Conservation (phyloP, 163 green algal genomes). For the Coccomyxa subellipsoidea region DNA sequence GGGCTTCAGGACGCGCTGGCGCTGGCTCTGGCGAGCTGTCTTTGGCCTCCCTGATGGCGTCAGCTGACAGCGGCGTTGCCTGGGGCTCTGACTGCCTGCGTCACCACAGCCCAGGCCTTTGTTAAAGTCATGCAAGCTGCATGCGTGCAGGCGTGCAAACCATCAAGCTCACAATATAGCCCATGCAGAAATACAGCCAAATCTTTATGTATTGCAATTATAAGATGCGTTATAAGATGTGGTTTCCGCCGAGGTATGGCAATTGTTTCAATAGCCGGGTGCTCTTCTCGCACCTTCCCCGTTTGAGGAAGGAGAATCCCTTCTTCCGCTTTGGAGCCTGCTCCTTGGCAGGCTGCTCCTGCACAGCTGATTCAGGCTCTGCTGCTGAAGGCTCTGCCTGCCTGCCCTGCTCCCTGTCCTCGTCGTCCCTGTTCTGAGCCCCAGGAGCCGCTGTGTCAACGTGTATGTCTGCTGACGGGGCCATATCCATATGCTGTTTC, state of each 20-base stretch:
- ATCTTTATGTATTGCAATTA: too few relatives aligned
- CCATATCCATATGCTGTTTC: not conserved
- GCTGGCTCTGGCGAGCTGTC: not conserved
- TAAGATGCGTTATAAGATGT: too few relatives aligned
- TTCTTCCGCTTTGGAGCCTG: not conserved
- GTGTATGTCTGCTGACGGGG: not conserved
- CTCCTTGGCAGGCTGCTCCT: not conserved
- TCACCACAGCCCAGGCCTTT: not conserved
- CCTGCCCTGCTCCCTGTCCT: not conserved
- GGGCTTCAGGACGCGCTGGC: not conserved
- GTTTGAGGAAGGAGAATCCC: not conserved
- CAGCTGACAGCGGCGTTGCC: not conserved
- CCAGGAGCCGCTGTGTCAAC: not conserved
- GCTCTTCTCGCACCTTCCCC: not conserved
- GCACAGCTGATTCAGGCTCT: not conserved
- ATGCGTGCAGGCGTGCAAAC: not conserved
- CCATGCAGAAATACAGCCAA: not conserved
- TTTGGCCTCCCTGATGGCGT: not conserved
- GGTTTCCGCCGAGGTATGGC: too few relatives aligned
- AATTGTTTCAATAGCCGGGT: too few relatives aligned
- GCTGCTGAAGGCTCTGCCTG: not conserved
- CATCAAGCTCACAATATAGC: not conserved
- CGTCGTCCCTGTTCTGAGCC: not conserved
- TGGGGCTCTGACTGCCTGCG: not conserved
- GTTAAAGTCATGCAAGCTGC: not conserved